Base-by-base conservation (phyloP, 768 basidiomycete species). In the Zangia roseola region DNA sequence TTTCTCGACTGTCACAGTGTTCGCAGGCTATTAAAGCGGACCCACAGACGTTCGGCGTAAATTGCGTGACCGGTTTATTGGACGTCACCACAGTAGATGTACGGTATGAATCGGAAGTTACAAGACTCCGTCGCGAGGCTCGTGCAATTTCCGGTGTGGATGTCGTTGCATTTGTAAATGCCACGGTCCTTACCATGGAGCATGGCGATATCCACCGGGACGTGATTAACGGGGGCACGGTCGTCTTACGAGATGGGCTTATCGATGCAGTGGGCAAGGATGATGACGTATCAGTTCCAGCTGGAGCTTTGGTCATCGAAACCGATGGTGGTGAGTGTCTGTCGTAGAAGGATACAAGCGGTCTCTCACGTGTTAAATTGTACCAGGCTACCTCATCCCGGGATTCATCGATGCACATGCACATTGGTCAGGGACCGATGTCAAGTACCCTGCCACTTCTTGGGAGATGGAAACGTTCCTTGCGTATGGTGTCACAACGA, bases 361-460 rank as follows among this genome's bases (percentile, higher is more conserved):
- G 30, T 8, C 36, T n/a, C 47, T 62, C 4, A 57, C 34, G 43
- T 2, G 23, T 20, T 24, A 43, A 42, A 31, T 12, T 42, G 35
- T 39, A 7, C 8, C 30, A 88, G 86, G 82, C 6, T 84, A 74
- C 50, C 71, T 89, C 16, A 65, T 82, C 4, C 86, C 86, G 14
- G 87, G 86, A 3, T 88, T 87, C 61, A 80, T 89, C 42, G 86
- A 89, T 48, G 82, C 83, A 8, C 86, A 89, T 55, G 86, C 86
- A 3, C 87, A 89, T 49, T 88, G 86, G 86, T 58, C 68, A 16
- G 84, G 84, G 0, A 77, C 79, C 49, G 54, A 30, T 0, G 74
- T 70, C 25, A 69, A 70, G 26, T 79, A 80, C 55, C 86, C 86
- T 0, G 75, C 84, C 7, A 74, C 73, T 37, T 87, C 84, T 10